phyloP scores from a whole-genome alignment of 208 protist species.

The Acanthamoeba triangularis region DNA sequence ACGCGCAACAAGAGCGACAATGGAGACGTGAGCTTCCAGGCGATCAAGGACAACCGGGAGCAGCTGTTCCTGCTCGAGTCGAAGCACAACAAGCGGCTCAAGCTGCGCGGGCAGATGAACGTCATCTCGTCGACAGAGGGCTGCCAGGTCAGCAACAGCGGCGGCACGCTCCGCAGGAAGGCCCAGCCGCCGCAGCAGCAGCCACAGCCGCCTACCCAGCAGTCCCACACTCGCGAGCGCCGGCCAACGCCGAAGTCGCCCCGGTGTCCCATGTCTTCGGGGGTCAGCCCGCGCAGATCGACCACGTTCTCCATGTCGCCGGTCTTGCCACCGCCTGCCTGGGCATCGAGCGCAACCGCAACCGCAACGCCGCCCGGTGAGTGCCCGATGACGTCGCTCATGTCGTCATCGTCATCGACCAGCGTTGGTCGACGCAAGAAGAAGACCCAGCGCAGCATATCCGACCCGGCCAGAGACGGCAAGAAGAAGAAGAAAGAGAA shows the following conservation, averaged over 20 bases:
- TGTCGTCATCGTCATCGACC: background rate
- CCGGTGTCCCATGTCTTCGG: too few relatives aligned
- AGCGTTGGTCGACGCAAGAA: background rate
- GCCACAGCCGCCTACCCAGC: background rate
- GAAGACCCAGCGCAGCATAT: background rate
- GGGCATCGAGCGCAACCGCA: too few relatives aligned
- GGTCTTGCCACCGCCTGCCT: background rate
- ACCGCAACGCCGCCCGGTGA: too few relatives aligned
- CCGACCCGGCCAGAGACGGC: background rate
- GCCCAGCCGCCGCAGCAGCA: background rate
- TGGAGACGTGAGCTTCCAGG: background rate
- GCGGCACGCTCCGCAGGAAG: background rate
- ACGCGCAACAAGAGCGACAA: background rate
- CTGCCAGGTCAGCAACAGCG: background rate
- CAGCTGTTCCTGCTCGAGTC: background rate
- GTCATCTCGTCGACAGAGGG: background rate
- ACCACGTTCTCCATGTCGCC: background rate
- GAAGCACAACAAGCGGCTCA: background rate
- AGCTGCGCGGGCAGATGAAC: constrained; percentile 15
- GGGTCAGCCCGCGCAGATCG: too few relatives aligned
- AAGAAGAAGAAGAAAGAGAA: too few relatives aligned
- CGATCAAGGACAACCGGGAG: background rate
- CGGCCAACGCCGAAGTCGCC: too few relatives aligned
- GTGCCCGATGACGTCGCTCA: background rate
- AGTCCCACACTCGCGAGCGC: background rate